Evolutionary conservation across 2,329 filamentous ascomycete species (phyloP), one percentile per base, ranked within the genome.

Genomic region (Ophiostoma triangulosporum): DNA sequence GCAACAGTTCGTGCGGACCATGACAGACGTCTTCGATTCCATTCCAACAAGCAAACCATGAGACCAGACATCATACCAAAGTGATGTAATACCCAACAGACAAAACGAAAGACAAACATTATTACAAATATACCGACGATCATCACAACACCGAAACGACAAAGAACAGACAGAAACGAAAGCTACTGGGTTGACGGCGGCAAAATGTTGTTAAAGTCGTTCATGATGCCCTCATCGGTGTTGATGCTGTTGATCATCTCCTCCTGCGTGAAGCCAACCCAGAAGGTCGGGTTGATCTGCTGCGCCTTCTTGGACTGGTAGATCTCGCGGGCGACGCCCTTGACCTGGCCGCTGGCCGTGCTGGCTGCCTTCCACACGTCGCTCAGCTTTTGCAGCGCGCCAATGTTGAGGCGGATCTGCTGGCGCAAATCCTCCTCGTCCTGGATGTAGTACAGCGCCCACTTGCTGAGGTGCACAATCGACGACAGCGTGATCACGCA

Each of bases 401-500:
- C 86, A 54, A 86, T 88, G 57, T 88, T 89, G 14, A 95, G 76
- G 1, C 84, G 79, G 52, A 95, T 84, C 60, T 80, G 82, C 67
- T 88, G 86, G 58, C 83, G 84, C 59, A 84, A 73, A 61, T 79
- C 79, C 57, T 81, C 81, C 62, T 82, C 81, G 60, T 80, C 76
- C 57, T 75, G 74, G 48, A 83, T 72, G 52, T 77, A 78, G 63
- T 78, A 78, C 20, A 83, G 71, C 52, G 72, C 83, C 80, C 88
- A 95, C 58, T 86, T 86, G 53, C 84, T 87, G 24, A 94, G 74
- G 62, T 93, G 86, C 4, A 91, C 84, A 60, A 90, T 85, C 6
- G 86, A 87, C 17, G 84, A 85, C 52, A 91, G 72, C 1, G 86
- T 86, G 50, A 93, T 72, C 36, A 86, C 83, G 63, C 87, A 93